Evolutionary conservation across 2,329 filamentous ascomycete genomes (phyloP).

Genomic region (Colletotrichum navitas): DNA sequence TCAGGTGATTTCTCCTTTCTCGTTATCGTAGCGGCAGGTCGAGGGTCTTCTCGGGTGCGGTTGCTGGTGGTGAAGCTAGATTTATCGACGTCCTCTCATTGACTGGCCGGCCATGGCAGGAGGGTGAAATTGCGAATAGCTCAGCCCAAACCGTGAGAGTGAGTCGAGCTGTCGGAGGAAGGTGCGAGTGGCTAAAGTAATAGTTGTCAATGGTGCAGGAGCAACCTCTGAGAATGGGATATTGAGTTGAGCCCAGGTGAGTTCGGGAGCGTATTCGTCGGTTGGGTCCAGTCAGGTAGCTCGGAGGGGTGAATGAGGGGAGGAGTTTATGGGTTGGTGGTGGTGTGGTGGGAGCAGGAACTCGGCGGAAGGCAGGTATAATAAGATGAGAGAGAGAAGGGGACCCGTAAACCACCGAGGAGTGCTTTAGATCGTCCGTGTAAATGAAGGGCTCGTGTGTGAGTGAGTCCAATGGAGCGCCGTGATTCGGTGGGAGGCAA

Average conservation of each 20-base stretch:
- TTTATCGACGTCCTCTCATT: not conserved
- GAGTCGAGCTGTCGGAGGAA: not conserved
- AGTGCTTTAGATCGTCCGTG: slow-evolving; percentile 38
- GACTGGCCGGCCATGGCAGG: slow-evolving; percentile 34
- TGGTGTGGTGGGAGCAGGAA: not conserved
- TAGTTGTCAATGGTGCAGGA: slow-evolving; percentile 2
- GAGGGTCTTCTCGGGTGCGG: not conserved
- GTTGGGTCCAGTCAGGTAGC: slow-evolving; percentile 1
- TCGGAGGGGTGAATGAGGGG: slow-evolving; percentile 4
- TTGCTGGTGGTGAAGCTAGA: not conserved
- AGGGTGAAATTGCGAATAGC: not conserved
- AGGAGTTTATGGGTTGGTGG: not conserved
- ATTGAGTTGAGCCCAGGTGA: slow-evolving; percentile 5
- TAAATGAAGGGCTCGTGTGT: slow-evolving; percentile 40
- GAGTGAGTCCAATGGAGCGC: slow-evolving; percentile 28
- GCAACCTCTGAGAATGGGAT: not conserved
- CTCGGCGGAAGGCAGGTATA: slow-evolving; percentile 13
- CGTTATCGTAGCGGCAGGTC: not conserved
- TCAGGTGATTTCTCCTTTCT: not conserved
- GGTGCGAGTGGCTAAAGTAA: not conserved
- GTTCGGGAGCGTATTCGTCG: slow-evolving; percentile 7
- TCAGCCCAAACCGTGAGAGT: not conserved
- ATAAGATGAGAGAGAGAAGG: slow-evolving; percentile 4
- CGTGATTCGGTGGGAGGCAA: slow-evolving; percentile 36
- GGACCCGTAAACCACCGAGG: slow-evolving; percentile 5